Percentiles rank a stretch among this genome's conserved stretches.
Evolutionary conservation across 495 filamentous ascomycete genomes (phyloP).

Genomic region (Beverwykella pulmonaria): DNA sequence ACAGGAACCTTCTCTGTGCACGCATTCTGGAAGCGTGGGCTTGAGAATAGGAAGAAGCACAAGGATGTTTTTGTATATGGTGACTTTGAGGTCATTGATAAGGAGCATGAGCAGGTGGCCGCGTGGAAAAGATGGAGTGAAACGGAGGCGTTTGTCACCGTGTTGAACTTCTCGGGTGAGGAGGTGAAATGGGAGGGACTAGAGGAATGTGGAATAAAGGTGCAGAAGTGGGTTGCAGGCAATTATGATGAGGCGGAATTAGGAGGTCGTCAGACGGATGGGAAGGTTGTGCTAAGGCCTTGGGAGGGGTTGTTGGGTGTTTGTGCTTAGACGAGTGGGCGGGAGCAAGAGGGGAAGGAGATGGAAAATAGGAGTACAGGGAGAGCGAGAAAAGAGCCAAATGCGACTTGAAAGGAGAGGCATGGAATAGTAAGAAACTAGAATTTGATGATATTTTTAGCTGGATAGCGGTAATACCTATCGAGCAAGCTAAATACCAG

Average conservation of each 20-base stretch:
- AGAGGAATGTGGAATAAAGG: conserved; percentile 28
- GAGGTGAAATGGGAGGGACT: conserved; percentile 48
- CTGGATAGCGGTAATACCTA: no score
- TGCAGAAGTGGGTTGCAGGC: conserved; percentile 48
- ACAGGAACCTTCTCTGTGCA: conserved; percentile 44
- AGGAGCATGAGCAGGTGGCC: conserved; percentile 45
- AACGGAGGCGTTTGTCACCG: conserved; percentile 45
- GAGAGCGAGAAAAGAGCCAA: no score
- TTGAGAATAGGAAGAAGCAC: conserved; percentile 48
- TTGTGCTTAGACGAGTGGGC: conserved; percentile 10
- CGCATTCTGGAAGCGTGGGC: conserved; percentile 51
- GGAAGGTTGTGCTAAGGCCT: conserved; percentile 38
- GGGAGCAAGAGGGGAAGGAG: neutral
- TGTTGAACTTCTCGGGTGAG: conserved; percentile 50
- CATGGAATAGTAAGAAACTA: no score
- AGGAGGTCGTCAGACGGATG: conserved; percentile 34
- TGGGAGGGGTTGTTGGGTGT: conserved; percentile 48
- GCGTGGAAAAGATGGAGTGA: conserved; percentile 45
- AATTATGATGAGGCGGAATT: conserved; percentile 45
- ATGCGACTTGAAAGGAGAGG: no score
- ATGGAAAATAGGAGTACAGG: neutral
- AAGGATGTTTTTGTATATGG: conserved; percentile 53
- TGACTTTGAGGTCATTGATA: conserved; percentile 47
- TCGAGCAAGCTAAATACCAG: no score
- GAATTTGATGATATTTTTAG: no score